A percentile compares a stretch with the other conserved stretches of the same genome.
These are phyloP conservation scores for Nicotiana paniculata DNA, from an alignment of 257 asterid species.

Conservation along the genomic window DNA sequence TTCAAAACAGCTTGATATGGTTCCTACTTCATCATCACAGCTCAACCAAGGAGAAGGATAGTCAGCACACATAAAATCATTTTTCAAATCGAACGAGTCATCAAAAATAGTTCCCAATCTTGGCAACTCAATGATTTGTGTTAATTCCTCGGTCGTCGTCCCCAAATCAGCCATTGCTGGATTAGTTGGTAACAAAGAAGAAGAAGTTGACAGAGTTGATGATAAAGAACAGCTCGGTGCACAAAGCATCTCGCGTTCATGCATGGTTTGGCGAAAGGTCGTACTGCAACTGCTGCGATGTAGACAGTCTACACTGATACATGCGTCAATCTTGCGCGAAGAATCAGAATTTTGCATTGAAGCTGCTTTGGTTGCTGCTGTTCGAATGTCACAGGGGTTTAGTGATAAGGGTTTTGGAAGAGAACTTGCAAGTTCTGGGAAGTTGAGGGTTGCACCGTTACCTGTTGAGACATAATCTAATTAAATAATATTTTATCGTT, in stretches of 20 bases:
- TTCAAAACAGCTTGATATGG: slow-evolving; percentile 21
- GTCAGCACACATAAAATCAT: slow-evolving; percentile 41
- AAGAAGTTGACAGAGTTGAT: no score
- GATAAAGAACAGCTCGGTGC: no score
- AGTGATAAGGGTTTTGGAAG: slow-evolving; percentile 60
- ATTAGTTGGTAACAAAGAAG: no score
- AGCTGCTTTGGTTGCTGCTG: slow-evolving; percentile 76
- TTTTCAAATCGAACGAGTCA: slow-evolving; percentile 15
- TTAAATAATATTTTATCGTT: no score
- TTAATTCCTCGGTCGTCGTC: background rate
- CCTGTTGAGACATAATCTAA: background rate
- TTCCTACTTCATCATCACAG: background rate
- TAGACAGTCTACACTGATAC: no score
- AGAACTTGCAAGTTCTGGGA: slow-evolving; percentile 42
- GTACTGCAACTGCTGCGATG: accelerated
- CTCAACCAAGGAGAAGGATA: slow-evolving; percentile 12
- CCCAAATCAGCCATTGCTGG: no score
- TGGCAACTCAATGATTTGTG: slow-evolving; percentile 70
- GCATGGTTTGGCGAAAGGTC: accelerated
- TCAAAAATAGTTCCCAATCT: slow-evolving; percentile 35
- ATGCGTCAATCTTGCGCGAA: background rate
- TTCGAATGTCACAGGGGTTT: slow-evolving; percentile 66
- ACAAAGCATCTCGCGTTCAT: no score
- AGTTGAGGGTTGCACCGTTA: slow-evolving; percentile 51
- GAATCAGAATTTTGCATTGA: slow-evolving; percentile 51